A percentile compares a stretch with the other conserved stretches of the same genome.
Evolutionary conservation across 257 asterid genomes (phyloP).

Genomic region (Capsicum pubescens): DNA sequence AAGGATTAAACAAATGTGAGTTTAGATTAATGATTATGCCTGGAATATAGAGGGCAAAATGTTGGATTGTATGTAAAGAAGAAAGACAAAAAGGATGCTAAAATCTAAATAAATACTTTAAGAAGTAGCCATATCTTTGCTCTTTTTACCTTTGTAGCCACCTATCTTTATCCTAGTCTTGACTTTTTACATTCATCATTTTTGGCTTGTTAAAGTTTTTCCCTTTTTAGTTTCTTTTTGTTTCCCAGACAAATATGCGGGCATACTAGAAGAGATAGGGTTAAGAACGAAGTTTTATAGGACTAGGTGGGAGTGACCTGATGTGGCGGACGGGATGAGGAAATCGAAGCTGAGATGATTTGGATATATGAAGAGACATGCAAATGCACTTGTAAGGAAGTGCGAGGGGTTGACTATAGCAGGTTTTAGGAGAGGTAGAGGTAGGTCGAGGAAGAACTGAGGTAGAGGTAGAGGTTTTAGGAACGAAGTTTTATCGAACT

Average conservation of each 20-base stretch:
- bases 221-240: too few species aligned
- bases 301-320: background rate
- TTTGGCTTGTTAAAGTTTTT: background rate
- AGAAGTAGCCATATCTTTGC: background rate
- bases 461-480: too few species aligned
- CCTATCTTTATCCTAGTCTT: background rate
- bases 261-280: background rate
- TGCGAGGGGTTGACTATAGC: background rate
- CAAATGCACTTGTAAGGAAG: too few species aligned
- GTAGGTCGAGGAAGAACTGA: too few species aligned
- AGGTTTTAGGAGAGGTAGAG: background rate
- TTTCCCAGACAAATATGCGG: background rate
- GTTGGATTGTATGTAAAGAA: background rate
- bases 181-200: background rate
- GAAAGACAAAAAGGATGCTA: background rate
- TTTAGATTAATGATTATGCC: slow-evolving; percentile 20
- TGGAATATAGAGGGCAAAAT: slow-evolving; percentile 1
- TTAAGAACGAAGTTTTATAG: background rate
- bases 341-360: background rate
- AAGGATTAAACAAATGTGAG: background rate
- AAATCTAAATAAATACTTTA: background rate
- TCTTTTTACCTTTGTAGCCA: background rate
- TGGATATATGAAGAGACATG: background rate
- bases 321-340: background rate
- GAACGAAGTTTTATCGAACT: too few species aligned